These are phyloP conservation scores for Neoboletus subvelutipes DNA, from an alignment of 768 basidiomycete species.

Conservation along the genomic window DNA sequence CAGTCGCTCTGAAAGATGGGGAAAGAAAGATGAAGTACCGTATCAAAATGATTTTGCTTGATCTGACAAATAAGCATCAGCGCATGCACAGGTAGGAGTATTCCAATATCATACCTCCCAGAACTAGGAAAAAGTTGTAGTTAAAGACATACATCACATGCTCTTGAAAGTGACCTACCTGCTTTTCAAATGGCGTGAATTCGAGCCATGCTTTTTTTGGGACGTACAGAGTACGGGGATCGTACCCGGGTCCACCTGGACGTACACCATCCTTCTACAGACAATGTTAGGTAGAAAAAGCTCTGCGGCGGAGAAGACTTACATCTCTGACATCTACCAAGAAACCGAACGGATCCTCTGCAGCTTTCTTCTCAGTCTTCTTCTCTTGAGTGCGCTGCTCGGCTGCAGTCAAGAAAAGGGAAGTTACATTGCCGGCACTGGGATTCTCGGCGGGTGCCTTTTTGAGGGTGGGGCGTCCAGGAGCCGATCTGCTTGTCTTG, in stretches of 20 bases:
- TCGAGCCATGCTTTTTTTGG: slow-evolving; percentile 72
- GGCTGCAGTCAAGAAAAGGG: slow-evolving; percentile 76
- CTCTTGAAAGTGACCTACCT: slow-evolving; percentile 42
- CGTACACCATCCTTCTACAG: slow-evolving; percentile 73
- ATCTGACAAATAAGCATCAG: slow-evolving; percentile 53
- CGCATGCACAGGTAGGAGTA: background rate
- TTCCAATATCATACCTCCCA: slow-evolving; percentile 56
- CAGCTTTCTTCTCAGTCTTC: slow-evolving; percentile 79
- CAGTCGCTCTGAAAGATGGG: slow-evolving; percentile 15
- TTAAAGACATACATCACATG: background rate
- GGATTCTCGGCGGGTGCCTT: slow-evolving; percentile 30
- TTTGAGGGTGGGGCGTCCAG: slow-evolving; percentile 33
- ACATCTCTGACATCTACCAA: slow-evolving; percentile 72
- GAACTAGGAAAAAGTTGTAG: slow-evolving; percentile 44
- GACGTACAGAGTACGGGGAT: slow-evolving; percentile 83
- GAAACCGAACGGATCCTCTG: slow-evolving; percentile 77
- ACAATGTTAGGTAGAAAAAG: background rate
- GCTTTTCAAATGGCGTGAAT: slow-evolving; percentile 96
- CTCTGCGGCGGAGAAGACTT: slow-evolving; percentile 16
- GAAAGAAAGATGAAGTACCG: slow-evolving; percentile 43
- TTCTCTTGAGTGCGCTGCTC: slow-evolving; percentile 72
- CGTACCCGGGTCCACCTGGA: slow-evolving; percentile 84
- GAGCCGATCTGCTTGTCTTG: slow-evolving; percentile 39
- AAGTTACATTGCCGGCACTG: slow-evolving; percentile 31
- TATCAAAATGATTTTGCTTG: slow-evolving; percentile 97